Base-by-base conservation (phyloP, 768 basidiomycete genomes). In the Phanerochaete carnosa region DNA sequence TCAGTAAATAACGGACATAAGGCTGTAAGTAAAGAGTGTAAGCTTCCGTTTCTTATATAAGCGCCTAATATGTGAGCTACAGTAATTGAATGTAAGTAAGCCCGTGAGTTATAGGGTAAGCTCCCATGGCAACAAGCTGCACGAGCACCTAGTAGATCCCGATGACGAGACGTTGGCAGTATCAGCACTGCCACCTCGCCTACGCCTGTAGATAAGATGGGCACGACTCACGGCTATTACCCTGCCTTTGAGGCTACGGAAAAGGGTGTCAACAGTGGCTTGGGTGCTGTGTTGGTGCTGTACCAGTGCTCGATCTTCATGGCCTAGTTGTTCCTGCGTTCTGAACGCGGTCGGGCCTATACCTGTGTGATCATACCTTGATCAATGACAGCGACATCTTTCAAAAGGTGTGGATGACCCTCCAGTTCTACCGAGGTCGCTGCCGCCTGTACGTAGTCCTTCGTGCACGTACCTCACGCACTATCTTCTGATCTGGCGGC, bases 221-320 rank as follows among this genome's bases (percentile, higher is more conserved):
- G 71, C 29, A 73, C 72, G 72, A 70, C 67, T 4, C 72, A 72
- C 58, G 72, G 72, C 12, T 65, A 70, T 35, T 70, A 70, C 1
- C 62, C 67, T 26, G 65, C 65, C 15, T 64, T 69, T 23, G 70
- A 73, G 22, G 69, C 69, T 12, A 66, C 70, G 32, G 54, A 62
- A 45, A 49, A 69, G 33, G 72, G 72, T 7, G 67, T 73, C 30
- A 71, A 66, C 52, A 69, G 67, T 30, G 70, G 72, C 8, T 60
- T 73, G 16, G 72, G 72, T 0, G 65, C 64, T 19, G 72, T 70
- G 51, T 37, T n/a, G n/a, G n/a, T n/a, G n/a, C n/a, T n/a, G n/a
- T n/a, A n/a, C n/a, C n/a, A n/a, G 69, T 61, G 6, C 19, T 19
- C 33, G 22, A 28, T 29, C 57, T 47, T 30, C 13, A 19, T 23